A percentile compares a stretch with the other conserved stretches of the same genome.
These are phyloP conservation scores for Syzygium grande DNA, from an alignment of 345 rosid genomes.

Conservation along the genomic window DNA sequence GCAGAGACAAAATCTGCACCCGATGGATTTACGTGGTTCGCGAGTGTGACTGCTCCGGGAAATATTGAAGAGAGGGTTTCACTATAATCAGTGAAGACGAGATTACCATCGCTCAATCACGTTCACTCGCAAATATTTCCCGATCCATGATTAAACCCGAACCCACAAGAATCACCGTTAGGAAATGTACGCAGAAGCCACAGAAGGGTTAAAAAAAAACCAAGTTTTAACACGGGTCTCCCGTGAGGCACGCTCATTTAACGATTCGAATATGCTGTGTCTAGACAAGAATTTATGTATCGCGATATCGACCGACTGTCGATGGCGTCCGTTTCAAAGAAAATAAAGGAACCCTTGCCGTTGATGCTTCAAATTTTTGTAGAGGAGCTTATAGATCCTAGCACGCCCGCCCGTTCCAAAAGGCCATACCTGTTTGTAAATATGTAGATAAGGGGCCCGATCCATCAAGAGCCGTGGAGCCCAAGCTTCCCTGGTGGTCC, in stretches of 20 bases:
- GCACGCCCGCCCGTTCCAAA: fast-evolving
- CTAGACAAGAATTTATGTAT: neutral
- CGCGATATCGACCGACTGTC: neutral
- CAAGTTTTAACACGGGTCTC: neutral
- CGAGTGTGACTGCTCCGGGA: fast-evolving
- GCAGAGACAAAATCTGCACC: neutral
- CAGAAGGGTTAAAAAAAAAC: neutral
- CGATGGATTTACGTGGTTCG: neutral
- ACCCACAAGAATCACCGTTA: neutral
- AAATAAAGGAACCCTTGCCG: neutral
- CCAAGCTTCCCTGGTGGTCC: neutral
- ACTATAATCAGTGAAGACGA: fast-evolving
- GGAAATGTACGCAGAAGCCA: neutral
- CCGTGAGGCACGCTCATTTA: neutral
- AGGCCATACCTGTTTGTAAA: neutral
- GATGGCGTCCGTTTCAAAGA: neutral
- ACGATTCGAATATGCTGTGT: neutral
- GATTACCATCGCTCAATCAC: neutral
- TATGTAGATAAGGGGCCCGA: neutral
- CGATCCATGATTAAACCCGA: neutral
- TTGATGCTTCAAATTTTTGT: too few species aligned
- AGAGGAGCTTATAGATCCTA: neutral
- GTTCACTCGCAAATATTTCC: neutral
- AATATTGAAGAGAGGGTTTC: neutral
- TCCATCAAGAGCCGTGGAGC: neutral